Percentiles rank a stretch among this genome's conserved stretches.
Conservation (phyloP, 1,139 yeast species). For the Blastobotrys buckinghamii region DNA sequence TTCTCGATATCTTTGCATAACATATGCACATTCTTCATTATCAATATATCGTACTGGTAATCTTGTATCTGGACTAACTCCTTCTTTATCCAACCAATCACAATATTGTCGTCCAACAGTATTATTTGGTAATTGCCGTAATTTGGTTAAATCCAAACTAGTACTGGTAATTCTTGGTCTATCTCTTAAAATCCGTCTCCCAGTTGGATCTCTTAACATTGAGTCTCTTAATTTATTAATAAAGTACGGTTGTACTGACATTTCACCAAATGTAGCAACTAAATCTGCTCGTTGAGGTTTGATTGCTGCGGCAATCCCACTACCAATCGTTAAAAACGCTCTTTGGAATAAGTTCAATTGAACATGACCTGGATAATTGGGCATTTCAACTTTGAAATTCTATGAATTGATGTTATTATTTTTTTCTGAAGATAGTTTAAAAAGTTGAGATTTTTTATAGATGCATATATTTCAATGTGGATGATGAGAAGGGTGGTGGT, state of each 20-base stretch:
- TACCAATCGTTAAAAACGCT: conserved; percentile 56
- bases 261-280: conserved; percentile 93
- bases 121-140: conserved; percentile 58
- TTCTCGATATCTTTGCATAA: conserved; percentile 88
- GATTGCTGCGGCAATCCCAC: conserved; percentile 75
- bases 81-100: conserved; percentile 78
- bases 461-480: too few relatives aligned
- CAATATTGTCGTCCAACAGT: conserved; percentile 76
- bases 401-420: background rate
- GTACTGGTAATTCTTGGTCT: conserved; percentile 78
- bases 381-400: background rate
- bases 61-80: conserved; percentile 91
- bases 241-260: conserved; percentile 71
- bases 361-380: conserved; percentile 66
- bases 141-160: conserved; percentile 56
- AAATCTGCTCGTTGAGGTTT: conserved; percentile 71
- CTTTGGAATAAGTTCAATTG: conserved; percentile 66
- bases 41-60: conserved; percentile 82
- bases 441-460: too few relatives aligned
- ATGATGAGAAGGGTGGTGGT: too few relatives aligned
- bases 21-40: conserved; percentile 85
- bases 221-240: conserved; percentile 55
- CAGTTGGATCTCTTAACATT: conserved; percentile 71
- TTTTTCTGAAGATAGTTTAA: too few relatives aligned
- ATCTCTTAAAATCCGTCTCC: conserved; percentile 71